These are phyloP conservation scores for Fusarium nurragi DNA, from an alignment of 2,329 filamentous ascomycete species.

Conservation along the genomic window DNA sequence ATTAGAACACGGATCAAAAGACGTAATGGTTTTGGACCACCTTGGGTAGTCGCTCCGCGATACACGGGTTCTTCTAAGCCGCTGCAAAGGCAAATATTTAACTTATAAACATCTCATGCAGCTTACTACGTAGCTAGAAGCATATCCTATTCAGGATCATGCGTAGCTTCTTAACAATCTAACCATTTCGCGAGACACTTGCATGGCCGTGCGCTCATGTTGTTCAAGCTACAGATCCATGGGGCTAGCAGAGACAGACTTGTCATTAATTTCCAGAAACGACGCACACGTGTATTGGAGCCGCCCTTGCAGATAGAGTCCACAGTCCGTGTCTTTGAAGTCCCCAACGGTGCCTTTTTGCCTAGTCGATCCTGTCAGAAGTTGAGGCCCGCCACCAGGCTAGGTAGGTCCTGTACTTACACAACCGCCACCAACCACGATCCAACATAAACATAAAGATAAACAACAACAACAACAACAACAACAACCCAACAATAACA, in stretches of 20 bases:
- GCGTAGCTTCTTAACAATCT: background rate
- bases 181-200: background rate
- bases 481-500: background rate
- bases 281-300: conserved; percentile 21
- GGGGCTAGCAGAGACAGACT: conserved; percentile 8
- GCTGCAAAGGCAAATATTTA: conserved; percentile 15
- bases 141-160: conserved; percentile 10
- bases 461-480: conserved; percentile 25
- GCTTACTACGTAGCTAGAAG: background rate
- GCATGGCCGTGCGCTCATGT: background rate
- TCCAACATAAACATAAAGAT: conserved; percentile 10
- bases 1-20: conserved; percentile 1
- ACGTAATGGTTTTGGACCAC: conserved; percentile 23
- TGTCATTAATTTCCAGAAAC: conserved; percentile 39
- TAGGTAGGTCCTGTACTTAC: background rate
- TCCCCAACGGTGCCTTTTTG: conserved; percentile 10
- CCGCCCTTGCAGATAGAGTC: conserved; percentile 31
- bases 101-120: background rate
- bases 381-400: conserved; percentile 25
- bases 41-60: conserved; percentile 19
- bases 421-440: conserved; percentile 1
- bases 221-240: background rate
- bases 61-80: conserved; percentile 25
- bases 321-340: conserved; percentile 10
- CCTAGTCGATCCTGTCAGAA: conserved; percentile 6